Conservation (phyloP, 1,284 basidiomycete species). For the Termitomyces sp. region DNA sequence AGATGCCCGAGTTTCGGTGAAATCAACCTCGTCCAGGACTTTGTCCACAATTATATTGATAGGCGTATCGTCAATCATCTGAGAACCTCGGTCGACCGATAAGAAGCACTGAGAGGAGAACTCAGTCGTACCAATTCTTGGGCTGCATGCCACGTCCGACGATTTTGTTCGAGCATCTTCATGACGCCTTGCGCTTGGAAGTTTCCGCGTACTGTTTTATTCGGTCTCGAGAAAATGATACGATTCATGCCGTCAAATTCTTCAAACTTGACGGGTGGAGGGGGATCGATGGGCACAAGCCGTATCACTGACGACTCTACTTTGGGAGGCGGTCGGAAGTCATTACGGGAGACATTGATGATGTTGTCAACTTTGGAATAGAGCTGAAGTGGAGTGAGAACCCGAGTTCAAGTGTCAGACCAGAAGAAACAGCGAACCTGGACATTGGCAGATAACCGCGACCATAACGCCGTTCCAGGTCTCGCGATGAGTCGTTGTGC, state of each 20-base stretch:
- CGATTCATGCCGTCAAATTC: conserved; percentile 94
- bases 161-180: conserved; percentile 93
- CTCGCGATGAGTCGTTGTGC: conserved; percentile 88
- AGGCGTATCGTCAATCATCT: conserved; percentile 73
- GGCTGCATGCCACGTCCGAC: conserved; percentile 90
- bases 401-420: neutral
- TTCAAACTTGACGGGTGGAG: conserved; percentile 92
- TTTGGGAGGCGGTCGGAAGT: conserved; percentile 94
- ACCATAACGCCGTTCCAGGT: conserved; percentile 88
- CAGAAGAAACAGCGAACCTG: conserved; percentile 52
- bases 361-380: conserved; percentile 86
- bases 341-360: conserved; percentile 95
- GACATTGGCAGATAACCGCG: conserved; percentile 92
- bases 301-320: conserved; percentile 94
- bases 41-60: conserved; percentile 76
- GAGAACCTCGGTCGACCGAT: neutral
- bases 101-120: neutral
- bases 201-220: conserved; percentile 87
- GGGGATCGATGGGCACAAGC: conserved; percentile 89
- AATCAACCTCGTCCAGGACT: conserved; percentile 66
- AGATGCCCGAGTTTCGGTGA: conserved; percentile 67
- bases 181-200: conserved; percentile 92
- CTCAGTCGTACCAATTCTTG: conserved; percentile 55
- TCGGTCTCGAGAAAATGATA: conserved; percentile 86
- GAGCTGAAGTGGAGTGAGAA: conserved; percentile 22